phyloP scores from a whole-genome alignment of 2,329 filamentous ascomycete species.

The Aspergillus sp. region DNA sequence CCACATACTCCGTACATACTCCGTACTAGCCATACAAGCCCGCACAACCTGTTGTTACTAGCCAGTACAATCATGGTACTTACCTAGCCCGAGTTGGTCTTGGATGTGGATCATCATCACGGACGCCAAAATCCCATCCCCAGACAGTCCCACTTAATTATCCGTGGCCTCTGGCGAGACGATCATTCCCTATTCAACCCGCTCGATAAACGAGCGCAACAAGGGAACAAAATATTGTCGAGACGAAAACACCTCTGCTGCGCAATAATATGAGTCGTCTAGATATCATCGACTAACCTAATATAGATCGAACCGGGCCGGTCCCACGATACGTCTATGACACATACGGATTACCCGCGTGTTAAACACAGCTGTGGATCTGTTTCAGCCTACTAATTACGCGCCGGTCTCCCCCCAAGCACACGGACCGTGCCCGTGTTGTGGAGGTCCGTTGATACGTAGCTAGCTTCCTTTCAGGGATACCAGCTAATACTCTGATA shows the following conservation, averaged over 20 bases:
- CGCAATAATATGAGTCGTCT: too few relatives aligned
- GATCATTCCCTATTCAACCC: background rate
- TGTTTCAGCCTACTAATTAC: conserved; percentile 10
- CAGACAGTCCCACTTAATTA: conserved; percentile 8
- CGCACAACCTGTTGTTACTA: background rate
- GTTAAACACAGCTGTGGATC: conserved; percentile 1
- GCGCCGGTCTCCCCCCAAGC: conserved; percentile 10
- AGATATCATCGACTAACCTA: background rate
- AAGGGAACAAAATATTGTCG: too few relatives aligned
- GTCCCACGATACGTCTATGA: background rate
- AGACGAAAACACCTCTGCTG: too few relatives aligned
- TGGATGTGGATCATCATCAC: conserved; percentile 2
- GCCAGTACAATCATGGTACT: background rate
- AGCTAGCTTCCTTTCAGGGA: too few relatives aligned
- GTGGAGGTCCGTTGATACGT: conserved; percentile 1
- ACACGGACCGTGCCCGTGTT: conserved; percentile 14
- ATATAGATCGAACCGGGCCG: background rate
- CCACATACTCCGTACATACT: too few relatives aligned
- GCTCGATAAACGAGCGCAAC: background rate
- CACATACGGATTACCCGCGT: background rate
- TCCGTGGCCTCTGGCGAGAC: conserved; percentile 2
- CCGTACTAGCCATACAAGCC: too few relatives aligned
- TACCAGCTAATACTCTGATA: too few relatives aligned
- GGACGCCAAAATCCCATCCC: conserved; percentile 2
- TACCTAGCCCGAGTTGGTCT: background rate